Evolutionary conservation across 2,329 filamentous ascomycete genomes (phyloP).

Genomic region (Botryotinia calthae): DNA sequence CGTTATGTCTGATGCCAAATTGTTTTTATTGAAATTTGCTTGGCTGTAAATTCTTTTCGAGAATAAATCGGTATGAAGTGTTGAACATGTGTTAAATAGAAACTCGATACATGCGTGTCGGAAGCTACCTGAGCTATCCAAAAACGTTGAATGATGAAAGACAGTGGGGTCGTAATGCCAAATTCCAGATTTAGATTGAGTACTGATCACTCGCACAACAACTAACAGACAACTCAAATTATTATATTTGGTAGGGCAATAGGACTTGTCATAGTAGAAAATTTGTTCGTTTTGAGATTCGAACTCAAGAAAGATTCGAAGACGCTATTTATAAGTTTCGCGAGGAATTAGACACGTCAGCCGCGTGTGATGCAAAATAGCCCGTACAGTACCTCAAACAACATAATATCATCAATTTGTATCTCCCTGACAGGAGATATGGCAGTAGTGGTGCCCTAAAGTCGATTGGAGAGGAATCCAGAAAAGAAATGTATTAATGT

Average conservation of each 20-base stretch:
- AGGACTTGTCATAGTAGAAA: not conserved
- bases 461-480: no score
- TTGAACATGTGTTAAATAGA: not conserved
- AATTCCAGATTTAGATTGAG: not conserved
- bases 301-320: not conserved
- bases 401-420: no score
- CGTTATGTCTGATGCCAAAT: not conserved
- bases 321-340: not conserved
- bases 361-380: not conserved
- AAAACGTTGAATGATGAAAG: not conserved
- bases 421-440: no score
- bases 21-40: not conserved
- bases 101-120: not conserved
- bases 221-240: not conserved
- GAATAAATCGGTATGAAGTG: not conserved
- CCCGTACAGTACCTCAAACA: not conserved
- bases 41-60: not conserved
- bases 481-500: no score
- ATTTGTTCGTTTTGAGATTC: not conserved
- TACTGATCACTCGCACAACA: not conserved
- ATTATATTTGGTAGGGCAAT: not conserved
- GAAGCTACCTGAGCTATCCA: not conserved
- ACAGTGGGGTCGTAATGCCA: not conserved
- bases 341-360: not conserved
- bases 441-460: no score